phyloP scores from a whole-genome alignment of 345 rosid species.

The Abelmoschus esculentus region DNA sequence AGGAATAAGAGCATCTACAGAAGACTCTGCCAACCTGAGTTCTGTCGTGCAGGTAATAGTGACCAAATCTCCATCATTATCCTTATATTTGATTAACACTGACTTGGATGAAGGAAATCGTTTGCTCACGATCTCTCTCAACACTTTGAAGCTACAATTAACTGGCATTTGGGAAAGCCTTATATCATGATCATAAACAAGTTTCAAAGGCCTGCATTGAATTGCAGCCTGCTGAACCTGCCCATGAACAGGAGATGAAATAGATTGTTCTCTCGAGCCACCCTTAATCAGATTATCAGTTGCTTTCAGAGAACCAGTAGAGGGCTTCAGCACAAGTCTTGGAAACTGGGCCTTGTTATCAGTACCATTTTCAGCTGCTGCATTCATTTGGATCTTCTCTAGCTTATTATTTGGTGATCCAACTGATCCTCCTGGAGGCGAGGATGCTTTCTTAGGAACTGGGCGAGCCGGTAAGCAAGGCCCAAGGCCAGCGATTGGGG shows the following conservation, averaged over 20 bases:
- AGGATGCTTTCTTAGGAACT: slow-evolving; percentile 51
- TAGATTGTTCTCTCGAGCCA: slow-evolving; percentile 26
- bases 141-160: slow-evolving; percentile 60
- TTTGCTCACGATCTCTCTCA: slow-evolving; percentile 71
- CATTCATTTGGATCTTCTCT: slow-evolving; percentile 38
- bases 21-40: slow-evolving; percentile 67
- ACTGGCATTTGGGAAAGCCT: slow-evolving; percentile 52
- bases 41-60: slow-evolving; percentile 72
- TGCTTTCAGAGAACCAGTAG: slow-evolving; percentile 38
- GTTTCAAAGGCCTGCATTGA: slow-evolving; percentile 69
- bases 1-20: slow-evolving; percentile 42
- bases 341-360: slow-evolving; percentile 45
- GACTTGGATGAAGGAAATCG: slow-evolving; percentile 84
- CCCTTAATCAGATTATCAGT: slow-evolving; percentile 14
- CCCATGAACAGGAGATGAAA: slow-evolving; percentile 23
- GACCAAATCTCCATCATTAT: slow-evolving; percentile 87
- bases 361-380: slow-evolving; percentile 44
- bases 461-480: slow-evolving; percentile 86
- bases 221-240: slow-evolving; percentile 28
- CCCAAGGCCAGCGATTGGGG: slow-evolving; percentile 26
- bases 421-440: slow-evolving; percentile 33
- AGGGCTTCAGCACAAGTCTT: slow-evolving; percentile 51
- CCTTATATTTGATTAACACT: slow-evolving; percentile 80
- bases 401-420: slow-evolving; percentile 30
- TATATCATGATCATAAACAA: slow-evolving; percentile 35